phyloP scores from a whole-genome alignment of 75 land plant genomes.

The Picea glauca region DNA sequence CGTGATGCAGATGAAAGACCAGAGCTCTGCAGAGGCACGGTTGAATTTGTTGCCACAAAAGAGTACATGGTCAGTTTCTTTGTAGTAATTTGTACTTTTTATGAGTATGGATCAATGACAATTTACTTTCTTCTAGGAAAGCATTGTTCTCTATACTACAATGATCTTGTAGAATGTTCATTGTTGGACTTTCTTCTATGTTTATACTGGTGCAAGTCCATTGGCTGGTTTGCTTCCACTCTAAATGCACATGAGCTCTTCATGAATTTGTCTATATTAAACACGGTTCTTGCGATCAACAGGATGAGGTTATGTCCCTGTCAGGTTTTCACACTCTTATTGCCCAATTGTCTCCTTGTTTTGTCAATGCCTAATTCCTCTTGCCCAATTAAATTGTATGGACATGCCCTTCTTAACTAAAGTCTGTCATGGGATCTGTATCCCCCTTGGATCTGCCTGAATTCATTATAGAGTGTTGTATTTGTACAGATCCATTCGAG shows the following conservation, averaged over 20 bases:
- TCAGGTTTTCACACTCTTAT: too few species aligned
- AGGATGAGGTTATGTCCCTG: background rate
- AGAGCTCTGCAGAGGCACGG: constrained; percentile 91
- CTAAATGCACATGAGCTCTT: background rate
- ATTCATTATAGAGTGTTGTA: too few species aligned
- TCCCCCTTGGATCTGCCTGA: too few species aligned
- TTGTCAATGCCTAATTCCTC: too few species aligned
- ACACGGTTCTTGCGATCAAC: background rate
- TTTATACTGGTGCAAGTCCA: background rate
- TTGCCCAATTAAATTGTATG: too few species aligned
- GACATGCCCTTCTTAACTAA: too few species aligned
- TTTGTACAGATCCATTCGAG: too few species aligned
- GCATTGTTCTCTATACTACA: background rate
- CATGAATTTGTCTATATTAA: background rate
- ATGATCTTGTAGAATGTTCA: background rate
- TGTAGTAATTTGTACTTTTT: background rate
- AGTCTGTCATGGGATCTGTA: too few species aligned
- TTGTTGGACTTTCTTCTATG: background rate
- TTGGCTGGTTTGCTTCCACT: too few species aligned
- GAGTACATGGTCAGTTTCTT: constrained; percentile 73
- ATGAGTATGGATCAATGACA: background rate
- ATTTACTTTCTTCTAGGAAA: background rate
- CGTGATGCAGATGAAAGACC: constrained; percentile 99
- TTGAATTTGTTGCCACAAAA: constrained; percentile 95
- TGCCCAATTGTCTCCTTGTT: too few species aligned